phyloP scores from a whole-genome alignment of 306 rosid species.

The Canavalia gladiata region DNA sequence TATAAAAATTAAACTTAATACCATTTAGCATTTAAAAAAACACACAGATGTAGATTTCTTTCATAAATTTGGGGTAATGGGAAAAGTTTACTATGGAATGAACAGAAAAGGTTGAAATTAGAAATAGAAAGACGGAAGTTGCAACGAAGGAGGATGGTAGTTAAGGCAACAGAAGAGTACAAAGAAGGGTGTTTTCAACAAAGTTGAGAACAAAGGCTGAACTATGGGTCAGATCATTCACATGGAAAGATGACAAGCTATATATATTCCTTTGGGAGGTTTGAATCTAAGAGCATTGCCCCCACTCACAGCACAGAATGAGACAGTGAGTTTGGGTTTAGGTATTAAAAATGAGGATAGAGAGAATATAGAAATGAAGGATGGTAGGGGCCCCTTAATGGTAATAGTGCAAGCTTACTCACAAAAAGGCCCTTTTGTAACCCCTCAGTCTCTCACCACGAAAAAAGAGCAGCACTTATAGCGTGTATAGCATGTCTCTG shows the following conservation, averaged over 20 bases:
- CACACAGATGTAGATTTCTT: not conserved
- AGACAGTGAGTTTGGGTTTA: no score
- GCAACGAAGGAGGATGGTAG: constrained; percentile 27
- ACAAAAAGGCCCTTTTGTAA: not conserved
- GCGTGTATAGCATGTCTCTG: no score
- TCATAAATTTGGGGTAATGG: not conserved
- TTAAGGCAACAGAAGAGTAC: constrained; percentile 46
- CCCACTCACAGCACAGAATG: not conserved
- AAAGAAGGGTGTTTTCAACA: constrained; percentile 38
- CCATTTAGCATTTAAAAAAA: no score
- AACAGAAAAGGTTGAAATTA: constrained; percentile 15
- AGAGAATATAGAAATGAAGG: not conserved
- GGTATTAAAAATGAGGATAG: no score
- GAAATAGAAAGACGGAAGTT: not conserved
- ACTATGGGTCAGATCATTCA: constrained; percentile 37
- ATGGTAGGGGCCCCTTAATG: not conserved
- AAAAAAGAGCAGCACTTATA: no score
- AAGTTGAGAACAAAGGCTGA: constrained; percentile 46
- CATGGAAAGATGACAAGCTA: constrained; percentile 22
- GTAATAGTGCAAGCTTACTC: not conserved
- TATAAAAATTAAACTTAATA: no score
- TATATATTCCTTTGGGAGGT: no score
- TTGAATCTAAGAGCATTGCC: not conserved
- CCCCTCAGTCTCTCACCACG: no score
- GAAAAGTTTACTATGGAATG: not conserved